phyloP scores from a whole-genome alignment of 305 asterid genomes.

The Fraxinus xanthoxyloides region DNA sequence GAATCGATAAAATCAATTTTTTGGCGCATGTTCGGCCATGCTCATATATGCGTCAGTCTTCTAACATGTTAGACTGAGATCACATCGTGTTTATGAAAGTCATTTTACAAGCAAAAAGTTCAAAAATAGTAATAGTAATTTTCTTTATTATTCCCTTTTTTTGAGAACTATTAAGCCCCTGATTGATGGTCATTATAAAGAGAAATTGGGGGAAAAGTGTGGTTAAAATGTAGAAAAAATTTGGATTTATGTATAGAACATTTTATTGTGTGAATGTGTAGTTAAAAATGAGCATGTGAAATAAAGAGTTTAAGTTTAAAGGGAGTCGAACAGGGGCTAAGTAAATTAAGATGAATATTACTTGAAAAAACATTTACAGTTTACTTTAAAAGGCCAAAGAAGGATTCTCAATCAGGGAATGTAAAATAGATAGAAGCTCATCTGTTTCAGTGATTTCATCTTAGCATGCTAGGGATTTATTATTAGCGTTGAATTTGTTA shows the following conservation, averaged over 20 bases:
- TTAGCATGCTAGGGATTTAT: background rate
- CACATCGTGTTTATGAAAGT: background rate
- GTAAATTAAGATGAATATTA: background rate
- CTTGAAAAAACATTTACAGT: background rate
- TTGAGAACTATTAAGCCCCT: background rate
- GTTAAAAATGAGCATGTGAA: too few relatives aligned
- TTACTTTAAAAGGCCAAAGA: background rate
- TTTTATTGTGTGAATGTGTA: background rate
- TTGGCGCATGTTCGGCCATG: background rate
- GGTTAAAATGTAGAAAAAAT: background rate
- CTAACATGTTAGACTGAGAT: background rate
- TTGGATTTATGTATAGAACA: background rate
- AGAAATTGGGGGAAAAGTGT: background rate
- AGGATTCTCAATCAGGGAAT: background rate
- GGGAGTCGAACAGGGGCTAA: background rate
- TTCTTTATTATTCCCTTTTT: background rate
- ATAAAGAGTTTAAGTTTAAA: background rate
- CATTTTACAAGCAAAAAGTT: background rate
- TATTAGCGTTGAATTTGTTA: background rate
- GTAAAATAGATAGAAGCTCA: background rate
- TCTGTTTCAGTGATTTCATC: background rate
- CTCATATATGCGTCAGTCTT: background rate
- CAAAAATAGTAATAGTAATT: background rate
- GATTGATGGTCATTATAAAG: background rate
- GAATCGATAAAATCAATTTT: background rate